phyloP scores from a whole-genome alignment of 73 alveolate species.

The Effrenium voratum region DNA sequence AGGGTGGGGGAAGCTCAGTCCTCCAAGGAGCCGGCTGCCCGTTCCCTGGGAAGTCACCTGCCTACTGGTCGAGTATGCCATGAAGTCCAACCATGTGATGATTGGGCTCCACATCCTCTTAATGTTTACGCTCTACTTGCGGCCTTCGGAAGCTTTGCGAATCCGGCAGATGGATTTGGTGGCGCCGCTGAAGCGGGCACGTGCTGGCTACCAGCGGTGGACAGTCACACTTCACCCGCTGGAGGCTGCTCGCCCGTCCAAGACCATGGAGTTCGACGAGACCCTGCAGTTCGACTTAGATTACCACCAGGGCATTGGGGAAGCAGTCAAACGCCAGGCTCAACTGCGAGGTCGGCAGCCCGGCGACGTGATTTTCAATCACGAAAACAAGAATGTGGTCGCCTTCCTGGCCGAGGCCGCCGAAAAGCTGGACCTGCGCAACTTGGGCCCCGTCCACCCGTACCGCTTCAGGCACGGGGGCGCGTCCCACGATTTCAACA shows the following conservation, averaged over 20 bases:
- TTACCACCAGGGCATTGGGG: not conserved
- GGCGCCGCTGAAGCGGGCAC: not conserved
- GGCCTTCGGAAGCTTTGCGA: not conserved
- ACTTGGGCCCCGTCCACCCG: not conserved
- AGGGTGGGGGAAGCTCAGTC: not conserved
- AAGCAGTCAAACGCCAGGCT: not conserved
- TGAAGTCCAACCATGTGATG: too few species aligned
- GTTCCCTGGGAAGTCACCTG: not conserved
- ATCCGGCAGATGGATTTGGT: not conserved
- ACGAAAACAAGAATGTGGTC: not conserved
- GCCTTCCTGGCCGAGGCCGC: not conserved
- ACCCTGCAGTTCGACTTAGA: not conserved
- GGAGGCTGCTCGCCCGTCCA: not conserved
- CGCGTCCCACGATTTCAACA: not conserved
- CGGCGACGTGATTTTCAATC: not conserved
- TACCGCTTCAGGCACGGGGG: conserved; percentile 17
- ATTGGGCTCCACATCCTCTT: not conserved
- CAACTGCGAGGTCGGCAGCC: not conserved
- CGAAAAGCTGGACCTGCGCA: not conserved
- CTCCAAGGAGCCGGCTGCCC: not conserved
- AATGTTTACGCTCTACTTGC: not conserved
- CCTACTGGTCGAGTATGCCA: not conserved
- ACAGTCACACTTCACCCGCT: not conserved
- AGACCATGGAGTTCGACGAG: conserved; percentile 36
- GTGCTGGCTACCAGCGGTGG: not conserved